phyloP scores from a whole-genome alignment of 78 protist species.

The Polysphondylium violaceum region DNA sequence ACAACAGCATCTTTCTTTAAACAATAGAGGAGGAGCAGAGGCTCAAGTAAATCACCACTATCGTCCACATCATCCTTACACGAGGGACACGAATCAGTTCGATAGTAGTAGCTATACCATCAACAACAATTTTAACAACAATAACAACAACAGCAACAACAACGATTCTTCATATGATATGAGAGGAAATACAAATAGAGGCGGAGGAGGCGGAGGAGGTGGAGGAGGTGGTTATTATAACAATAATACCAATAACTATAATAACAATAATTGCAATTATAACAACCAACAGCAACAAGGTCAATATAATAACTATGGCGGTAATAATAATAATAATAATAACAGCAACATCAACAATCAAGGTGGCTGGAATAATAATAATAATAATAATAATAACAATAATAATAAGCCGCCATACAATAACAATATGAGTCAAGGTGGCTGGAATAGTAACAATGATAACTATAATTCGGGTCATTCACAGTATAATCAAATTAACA shows the following conservation, averaged over 20 bases:
- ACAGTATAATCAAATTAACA: not conserved
- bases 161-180: not conserved
- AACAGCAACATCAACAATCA: not conserved
- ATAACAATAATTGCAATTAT: not conserved
- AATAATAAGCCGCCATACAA: slow-evolving; percentile 4
- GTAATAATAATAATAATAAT: not conserved
- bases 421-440: slow-evolving; percentile 11
- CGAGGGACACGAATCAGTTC: not conserved
- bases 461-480: not conserved
- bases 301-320: not conserved
- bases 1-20: not conserved
- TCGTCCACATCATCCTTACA: not conserved
- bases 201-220: not conserved
- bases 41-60: slow-evolving; percentile 4
- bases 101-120: not conserved
- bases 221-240: not conserved
- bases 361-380: not conserved
- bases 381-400: not conserved
- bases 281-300: not conserved
- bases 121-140: not conserved
- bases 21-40: not conserved
- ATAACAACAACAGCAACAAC: not conserved
- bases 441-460: too few species aligned
- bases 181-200: not conserved
- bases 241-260: not conserved